Base-by-base conservation (phyloP, 1,139 yeast genomes). In the Zygosaccharomyces sapae region DNA sequence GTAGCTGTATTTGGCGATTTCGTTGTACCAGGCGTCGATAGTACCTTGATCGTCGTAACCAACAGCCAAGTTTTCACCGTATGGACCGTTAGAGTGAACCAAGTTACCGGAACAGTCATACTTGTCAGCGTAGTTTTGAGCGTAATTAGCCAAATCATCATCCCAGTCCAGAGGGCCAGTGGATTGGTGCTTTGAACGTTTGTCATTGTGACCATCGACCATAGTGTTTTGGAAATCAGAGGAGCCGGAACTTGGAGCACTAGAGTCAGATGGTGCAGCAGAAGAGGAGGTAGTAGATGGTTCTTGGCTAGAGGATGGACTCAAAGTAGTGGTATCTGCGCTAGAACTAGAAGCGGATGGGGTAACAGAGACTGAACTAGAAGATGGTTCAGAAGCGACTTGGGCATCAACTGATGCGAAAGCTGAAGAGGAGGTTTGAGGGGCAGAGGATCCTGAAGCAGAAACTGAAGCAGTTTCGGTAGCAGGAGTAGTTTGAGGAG, bases 21-120 rank as follows among this genome's bases (percentile, higher is more conserved):
- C 96, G 54, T 73, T 68, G 73, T 86, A 88, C 97, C 96, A 89
- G 46, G 92, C 96, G 39, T 78, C 75, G 49, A 86, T 81, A 41
- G 88, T 87, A 39, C 78, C 85, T 25, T 73, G 71, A 31, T 73
- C 67, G 39, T 74, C 54, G 68, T 74, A 77, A 48, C 96, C 96
- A 46, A 79, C 72, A 45, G 95, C 96, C 64, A 89, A 75, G 75
- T 89, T 89, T 72, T 89, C 96, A 64, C 96, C 96, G 70, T 77
- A 84, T 45, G 73, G 68, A 48, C 92, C 92, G 48, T 86, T 86
- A 43, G 95, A 81, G 72, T 89, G 96, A 33, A 70, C 69, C 66
- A 88, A 78, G 10, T 62, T 56, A 48, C 86, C 85, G 33, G 80
- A 78, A 71, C 96, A 88, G 65, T 77, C 77, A 69, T 82, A 86